A percentile compares a stretch with the other conserved stretches of the same genome.
These are phyloP conservation scores for Ustilago crameri DNA, from an alignment of 1,284 basidiomycete species.

Conservation along the genomic window DNA sequence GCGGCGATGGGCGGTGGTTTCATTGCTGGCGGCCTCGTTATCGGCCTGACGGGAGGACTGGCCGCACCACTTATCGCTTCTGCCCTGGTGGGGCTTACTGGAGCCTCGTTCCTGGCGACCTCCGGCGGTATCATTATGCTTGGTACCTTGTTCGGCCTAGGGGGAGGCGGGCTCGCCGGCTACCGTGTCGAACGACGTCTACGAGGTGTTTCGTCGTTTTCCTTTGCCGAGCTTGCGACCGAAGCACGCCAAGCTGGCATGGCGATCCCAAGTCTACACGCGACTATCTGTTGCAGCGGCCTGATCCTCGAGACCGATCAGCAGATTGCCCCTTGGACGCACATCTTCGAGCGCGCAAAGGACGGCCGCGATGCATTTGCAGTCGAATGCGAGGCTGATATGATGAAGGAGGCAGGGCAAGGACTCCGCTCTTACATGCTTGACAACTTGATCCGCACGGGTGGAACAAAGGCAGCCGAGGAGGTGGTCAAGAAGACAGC, in stretches of 20 bases:
- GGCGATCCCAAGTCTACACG: conserved; percentile 58
- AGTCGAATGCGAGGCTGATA: conserved; percentile 52
- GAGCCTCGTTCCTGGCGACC: conserved; percentile 57
- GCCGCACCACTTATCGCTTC: conserved; percentile 61
- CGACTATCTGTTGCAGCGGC: conserved; percentile 59
- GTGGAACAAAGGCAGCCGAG: conserved; percentile 53
- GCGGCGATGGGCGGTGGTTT: conserved; percentile 58
- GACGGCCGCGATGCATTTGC: conserved; percentile 60
- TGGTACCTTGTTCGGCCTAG: conserved; percentile 60
- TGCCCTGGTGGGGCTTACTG: conserved; percentile 58
- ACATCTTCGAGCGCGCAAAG: conserved; percentile 33
- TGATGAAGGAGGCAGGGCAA: conserved; percentile 55
- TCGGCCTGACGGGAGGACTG: conserved; percentile 60
- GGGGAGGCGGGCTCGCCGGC: conserved; percentile 62
- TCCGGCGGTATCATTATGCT: conserved; percentile 61
- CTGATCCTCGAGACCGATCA: conserved; percentile 52
- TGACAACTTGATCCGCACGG: conserved; percentile 45
- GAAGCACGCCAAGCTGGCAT: conserved; percentile 49
- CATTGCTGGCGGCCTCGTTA: conserved; percentile 54
- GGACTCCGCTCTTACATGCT: conserved; percentile 54
- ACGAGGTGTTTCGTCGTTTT: conserved; percentile 48
- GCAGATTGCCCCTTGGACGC: conserved; percentile 47
- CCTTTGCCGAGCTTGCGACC: conserved; percentile 49
- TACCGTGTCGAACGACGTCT: conserved; percentile 58
- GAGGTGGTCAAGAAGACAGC: conserved; percentile 73